These are phyloP conservation scores for Dactylis glomerata DNA, from an alignment of 176 grass and related monocot genomes.

Conservation along the genomic window DNA sequence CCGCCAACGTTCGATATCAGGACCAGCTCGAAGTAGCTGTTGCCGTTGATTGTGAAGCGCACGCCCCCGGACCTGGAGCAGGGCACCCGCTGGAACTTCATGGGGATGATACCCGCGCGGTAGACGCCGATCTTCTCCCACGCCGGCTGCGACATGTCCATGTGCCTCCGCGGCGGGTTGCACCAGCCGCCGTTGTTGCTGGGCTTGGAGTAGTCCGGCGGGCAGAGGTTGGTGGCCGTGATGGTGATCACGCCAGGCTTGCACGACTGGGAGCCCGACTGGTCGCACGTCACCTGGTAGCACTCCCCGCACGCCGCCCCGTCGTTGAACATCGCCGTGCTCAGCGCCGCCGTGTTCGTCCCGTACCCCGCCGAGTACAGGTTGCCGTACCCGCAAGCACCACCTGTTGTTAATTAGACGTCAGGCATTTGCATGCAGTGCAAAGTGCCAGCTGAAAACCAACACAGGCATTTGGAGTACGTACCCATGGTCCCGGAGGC, in stretches of 20 bases:
- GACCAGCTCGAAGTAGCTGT: conserved; percentile 69
- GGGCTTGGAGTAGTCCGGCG: conserved; percentile 48
- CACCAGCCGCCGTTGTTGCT: conserved; percentile 78
- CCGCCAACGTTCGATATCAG: conserved; percentile 70
- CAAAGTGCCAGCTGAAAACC: background rate
- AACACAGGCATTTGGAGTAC: background rate
- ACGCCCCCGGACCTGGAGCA: conserved; percentile 66
- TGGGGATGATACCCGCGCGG: conserved; percentile 58
- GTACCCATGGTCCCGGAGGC: conserved; percentile 79
- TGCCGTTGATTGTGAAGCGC: conserved; percentile 71
- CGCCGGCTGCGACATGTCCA: conserved; percentile 84
- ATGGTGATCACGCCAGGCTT: conserved; percentile 36
- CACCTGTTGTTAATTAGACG: conserved; percentile 30
- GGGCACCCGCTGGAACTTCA: conserved; percentile 34
- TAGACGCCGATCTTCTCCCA: conserved; percentile 65
- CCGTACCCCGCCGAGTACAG: conserved; percentile 77
- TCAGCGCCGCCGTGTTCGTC: conserved; percentile 72
- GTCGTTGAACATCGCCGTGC: conserved; percentile 59
- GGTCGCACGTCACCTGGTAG: conserved; percentile 62
- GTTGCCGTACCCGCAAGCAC: conserved; percentile 80
- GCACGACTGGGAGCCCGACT: conserved; percentile 30
- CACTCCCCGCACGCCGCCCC: conserved; percentile 74
- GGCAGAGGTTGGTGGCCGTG: conserved; percentile 90
- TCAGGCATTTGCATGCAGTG: background rate
- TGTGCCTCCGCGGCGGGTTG: conserved; percentile 81